Evolutionary conservation across 2,329 filamentous ascomycete species (phyloP).

Genomic region (Beauveria sp.): DNA sequence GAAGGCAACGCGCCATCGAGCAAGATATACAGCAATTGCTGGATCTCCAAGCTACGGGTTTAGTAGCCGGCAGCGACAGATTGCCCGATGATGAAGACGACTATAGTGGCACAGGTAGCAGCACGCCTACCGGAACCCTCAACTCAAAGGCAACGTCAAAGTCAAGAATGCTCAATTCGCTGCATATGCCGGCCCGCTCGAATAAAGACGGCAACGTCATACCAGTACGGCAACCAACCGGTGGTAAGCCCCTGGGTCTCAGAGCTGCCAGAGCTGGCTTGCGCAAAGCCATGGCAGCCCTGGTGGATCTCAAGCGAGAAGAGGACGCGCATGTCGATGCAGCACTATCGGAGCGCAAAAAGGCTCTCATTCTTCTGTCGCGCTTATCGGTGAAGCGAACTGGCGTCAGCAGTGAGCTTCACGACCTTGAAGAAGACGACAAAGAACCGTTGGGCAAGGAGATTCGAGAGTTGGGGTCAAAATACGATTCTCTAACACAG

Average conservation of each 20-base stretch:
- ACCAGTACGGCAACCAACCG: slow-evolving; percentile 51
- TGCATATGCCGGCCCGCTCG: slow-evolving; percentile 33
- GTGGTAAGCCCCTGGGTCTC: slow-evolving; percentile 45
- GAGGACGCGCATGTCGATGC: slow-evolving; percentile 54
- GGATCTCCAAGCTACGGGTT: slow-evolving; percentile 39
- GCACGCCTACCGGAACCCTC: slow-evolving; percentile 32
- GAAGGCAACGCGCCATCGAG: slow-evolving; percentile 38
- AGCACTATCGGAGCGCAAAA: slow-evolving; percentile 48
- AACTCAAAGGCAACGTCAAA: slow-evolving; percentile 32
- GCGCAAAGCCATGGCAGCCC: slow-evolving; percentile 51
- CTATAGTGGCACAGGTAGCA: slow-evolving; percentile 33
- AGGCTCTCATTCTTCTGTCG: slow-evolving; percentile 50
- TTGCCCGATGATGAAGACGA: slow-evolving; percentile 19
- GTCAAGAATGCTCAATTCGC: slow-evolving; percentile 31
- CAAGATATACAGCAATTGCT: slow-evolving; percentile 40
- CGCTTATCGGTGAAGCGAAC: slow-evolving; percentile 41
- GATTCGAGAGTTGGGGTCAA: slow-evolving; percentile 50
- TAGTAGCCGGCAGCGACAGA: slow-evolving; percentile 30
- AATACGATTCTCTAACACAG: slow-evolving; percentile 44
- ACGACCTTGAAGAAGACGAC: slow-evolving; percentile 44
- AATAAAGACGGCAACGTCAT: slow-evolving; percentile 42
- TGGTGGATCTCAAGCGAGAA: slow-evolving; percentile 60
- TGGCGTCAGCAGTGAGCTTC: slow-evolving; percentile 44
- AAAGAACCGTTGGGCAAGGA: slow-evolving; percentile 53
- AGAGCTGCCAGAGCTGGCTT: slow-evolving; percentile 58